Evolutionary conservation across 768 basidiomycete genomes (phyloP), one percentile per base, ranked within the genome.

Genomic region (Cystobasidiopsis lactophilus): DNA sequence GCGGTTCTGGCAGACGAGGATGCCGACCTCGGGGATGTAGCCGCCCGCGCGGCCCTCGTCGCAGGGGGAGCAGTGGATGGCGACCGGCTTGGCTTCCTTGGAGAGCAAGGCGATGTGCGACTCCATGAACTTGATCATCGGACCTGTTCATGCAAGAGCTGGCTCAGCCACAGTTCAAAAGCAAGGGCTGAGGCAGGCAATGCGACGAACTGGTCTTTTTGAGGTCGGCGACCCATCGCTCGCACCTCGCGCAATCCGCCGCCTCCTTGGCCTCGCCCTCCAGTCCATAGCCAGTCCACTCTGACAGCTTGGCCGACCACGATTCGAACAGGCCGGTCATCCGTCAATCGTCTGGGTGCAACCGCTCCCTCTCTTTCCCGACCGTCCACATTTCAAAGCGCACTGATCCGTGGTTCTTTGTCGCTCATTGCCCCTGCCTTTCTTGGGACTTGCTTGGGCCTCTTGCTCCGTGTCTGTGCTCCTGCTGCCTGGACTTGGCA

Each of bases 11-110:
- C 91, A 98, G 2, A 98, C 70, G 5, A 85, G 67, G 24, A 95
- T 76, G 2, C 79, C 80, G 16, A 83, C 82, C 14, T 76, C 74
- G 1, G 83, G 79, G 29, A 69, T 72, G 65, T 88, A 93, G 0
- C 88, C 91, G 9, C 89, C 93, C 3, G 83, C 75, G 49, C 70
- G 70, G 14, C 73, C 74, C 26, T 65, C 63, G 62, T 80, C 79
- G 69, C 93, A 95, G 2, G 89, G 84, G 3, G 76, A 71, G 68
- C 89, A 96, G 58, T 81, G 70, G 29, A 96, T 72, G 54, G 86
- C 80, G 23, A 75, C 71, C 1, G 77, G 68, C 21, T 53, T n/a
- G 21, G 53, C 45, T 1, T 53, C 29, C 0, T 53, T 56, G 2
- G 59, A 57, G 30, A 59, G 75, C 1, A 79, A 71, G 56, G 75